Conservation (phyloP, 805 yeast species). For the Cyberlindnera sargentensis region DNA sequence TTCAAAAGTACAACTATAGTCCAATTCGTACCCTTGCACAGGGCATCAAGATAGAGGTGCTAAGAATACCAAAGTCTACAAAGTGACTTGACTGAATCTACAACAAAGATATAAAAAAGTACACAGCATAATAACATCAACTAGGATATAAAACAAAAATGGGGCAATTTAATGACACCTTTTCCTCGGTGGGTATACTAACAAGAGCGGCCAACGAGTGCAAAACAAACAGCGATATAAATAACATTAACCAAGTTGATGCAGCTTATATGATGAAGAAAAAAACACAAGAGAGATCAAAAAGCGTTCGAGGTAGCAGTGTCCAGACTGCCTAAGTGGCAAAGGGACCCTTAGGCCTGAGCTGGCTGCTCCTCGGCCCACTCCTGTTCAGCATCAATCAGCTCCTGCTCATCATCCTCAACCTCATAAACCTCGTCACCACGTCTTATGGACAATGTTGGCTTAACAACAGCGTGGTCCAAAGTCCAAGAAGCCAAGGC, state of each 20-base stretch:
- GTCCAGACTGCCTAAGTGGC: not conserved
- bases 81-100: not conserved
- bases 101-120: not conserved
- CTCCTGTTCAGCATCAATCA: conserved; percentile 48
- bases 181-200: not conserved
- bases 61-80: conserved; percentile 10
- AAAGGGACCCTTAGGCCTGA: conserved; percentile 13
- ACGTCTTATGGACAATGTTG: conserved; percentile 63
- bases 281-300: conserved; percentile 1
- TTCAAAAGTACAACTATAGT: conserved; percentile 16
- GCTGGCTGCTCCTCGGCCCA: conserved; percentile 36
- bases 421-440: conserved; percentile 47
- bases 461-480: conserved; percentile 75
- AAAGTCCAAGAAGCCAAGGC: conserved; percentile 82
- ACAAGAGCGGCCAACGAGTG: not conserved
- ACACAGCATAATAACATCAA: not conserved
- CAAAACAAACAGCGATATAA: not conserved
- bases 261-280: not conserved
- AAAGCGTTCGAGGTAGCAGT: not conserved
- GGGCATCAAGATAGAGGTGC: conserved; percentile 18
- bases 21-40: conserved; percentile 7
- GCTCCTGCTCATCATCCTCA: conserved; percentile 42
- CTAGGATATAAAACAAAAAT: too few relatives aligned
- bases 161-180: not conserved
- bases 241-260: not conserved